These are phyloP conservation scores for Gaeumannomyces tritici DNA, from an alignment of 2,329 filamentous ascomycete genomes.

Conservation along the genomic window DNA sequence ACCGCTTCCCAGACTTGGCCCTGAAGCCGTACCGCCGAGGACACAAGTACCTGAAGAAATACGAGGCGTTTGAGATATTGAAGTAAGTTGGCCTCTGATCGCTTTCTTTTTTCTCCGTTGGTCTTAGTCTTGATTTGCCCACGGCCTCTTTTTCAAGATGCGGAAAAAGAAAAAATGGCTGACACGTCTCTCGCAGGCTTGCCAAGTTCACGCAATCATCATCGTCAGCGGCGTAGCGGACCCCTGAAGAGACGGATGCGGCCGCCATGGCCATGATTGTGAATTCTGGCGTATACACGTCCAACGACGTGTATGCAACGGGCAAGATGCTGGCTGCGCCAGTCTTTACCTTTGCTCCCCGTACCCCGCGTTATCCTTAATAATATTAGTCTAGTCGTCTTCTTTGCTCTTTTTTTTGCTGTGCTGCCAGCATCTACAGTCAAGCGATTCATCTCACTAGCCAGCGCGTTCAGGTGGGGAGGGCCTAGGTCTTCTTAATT, in stretches of 20 bases:
- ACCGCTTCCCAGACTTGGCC: slow-evolving; percentile 38
- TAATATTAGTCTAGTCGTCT: neutral
- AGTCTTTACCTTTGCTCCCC: neutral
- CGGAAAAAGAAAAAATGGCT: neutral
- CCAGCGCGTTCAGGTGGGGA: neutral
- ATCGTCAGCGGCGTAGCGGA: neutral
- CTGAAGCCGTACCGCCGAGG: slow-evolving; percentile 68
- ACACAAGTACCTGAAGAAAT: slow-evolving; percentile 55
- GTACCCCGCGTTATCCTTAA: neutral
- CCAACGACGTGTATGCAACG: neutral
- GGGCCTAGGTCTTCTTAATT: too few species aligned
- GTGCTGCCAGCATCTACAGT: neutral
- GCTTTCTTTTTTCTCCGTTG: too few species aligned
- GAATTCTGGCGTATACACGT: neutral
- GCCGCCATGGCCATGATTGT: neutral
- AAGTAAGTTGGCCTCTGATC: slow-evolving; percentile 35
- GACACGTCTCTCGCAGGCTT: neutral
- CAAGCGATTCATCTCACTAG: neutral
- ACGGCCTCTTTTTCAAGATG: too few species aligned
- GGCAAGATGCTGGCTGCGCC: neutral
- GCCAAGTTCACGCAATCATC: neutral
- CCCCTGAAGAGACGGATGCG: neutral
- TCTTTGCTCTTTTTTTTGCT: neutral
- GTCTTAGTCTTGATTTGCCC: too few species aligned
- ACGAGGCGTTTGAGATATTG: slow-evolving; percentile 71